Evolutionary conservation across 2,329 filamentous ascomycete genomes (phyloP).

Genomic region (Allantophomopsis lycopodina): DNA sequence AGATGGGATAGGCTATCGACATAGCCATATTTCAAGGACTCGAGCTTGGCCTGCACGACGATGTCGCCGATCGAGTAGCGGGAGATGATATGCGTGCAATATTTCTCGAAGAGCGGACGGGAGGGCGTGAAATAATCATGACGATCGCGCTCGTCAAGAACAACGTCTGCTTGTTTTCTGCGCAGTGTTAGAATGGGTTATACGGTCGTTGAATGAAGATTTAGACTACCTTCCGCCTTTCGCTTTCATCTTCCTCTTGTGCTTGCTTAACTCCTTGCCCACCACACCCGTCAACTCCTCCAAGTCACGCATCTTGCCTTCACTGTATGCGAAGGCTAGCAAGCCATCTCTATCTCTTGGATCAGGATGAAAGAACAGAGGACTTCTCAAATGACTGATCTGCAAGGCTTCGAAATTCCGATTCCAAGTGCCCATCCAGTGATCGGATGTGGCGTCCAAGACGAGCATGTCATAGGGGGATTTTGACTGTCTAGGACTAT

Average conservation of each 20-base stretch:
- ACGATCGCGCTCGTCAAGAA: conserved; percentile 48
- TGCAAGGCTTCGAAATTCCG: conserved; percentile 52
- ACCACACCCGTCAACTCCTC: conserved; percentile 62
- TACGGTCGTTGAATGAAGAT: background rate
- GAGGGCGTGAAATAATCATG: conserved; percentile 59
- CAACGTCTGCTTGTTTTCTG: conserved; percentile 20
- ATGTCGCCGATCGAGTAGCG: conserved; percentile 44
- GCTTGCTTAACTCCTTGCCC: conserved; percentile 69
- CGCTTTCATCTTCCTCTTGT: conserved; percentile 52
- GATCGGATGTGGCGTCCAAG: conserved; percentile 46
- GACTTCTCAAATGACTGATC: conserved; percentile 61
- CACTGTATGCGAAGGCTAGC: conserved; percentile 51
- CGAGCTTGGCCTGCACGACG: conserved; percentile 37
- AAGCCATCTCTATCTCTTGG: conserved; percentile 62
- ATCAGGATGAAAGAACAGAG: conserved; percentile 75
- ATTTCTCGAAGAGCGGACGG: conserved; percentile 44
- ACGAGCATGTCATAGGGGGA: conserved; percentile 34
- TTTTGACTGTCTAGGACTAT: conserved; percentile 11
- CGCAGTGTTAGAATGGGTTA: conserved; percentile 7
- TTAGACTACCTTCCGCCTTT: conserved; percentile 28
- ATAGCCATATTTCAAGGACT: conserved; percentile 8
- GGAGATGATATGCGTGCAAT: conserved; percentile 41
- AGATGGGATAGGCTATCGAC: background rate
- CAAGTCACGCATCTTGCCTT: conserved; percentile 46
- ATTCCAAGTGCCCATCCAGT: conserved; percentile 63